phyloP scores from a whole-genome alignment of 305 asterid species.

The Vinca major region DNA sequence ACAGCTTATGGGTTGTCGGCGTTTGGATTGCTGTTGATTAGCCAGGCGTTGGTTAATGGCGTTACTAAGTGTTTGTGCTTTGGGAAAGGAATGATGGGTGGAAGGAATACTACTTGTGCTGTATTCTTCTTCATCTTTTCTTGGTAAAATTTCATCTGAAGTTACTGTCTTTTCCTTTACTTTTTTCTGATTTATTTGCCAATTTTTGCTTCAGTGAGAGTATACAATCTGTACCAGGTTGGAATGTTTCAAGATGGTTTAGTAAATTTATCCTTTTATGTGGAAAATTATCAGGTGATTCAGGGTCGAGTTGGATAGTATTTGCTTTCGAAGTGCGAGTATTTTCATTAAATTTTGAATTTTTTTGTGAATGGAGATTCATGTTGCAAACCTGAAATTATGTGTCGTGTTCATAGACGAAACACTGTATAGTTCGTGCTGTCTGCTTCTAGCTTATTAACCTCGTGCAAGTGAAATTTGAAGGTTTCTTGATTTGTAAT shows the following conservation, averaged over 20 bases:
- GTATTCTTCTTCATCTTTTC: constrained; percentile 69
- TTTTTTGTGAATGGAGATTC: no score
- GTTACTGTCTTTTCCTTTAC: no score
- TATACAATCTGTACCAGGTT: not conserved
- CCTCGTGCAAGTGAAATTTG: no score
- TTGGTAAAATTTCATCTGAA: constrained; percentile 38
- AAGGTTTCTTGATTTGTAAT: no score
- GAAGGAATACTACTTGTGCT: constrained; percentile 44
- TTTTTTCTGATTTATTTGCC: constrained; percentile 5
- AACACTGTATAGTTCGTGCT: no score
- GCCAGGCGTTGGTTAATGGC: constrained; percentile 65
- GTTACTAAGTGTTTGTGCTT: constrained; percentile 85
- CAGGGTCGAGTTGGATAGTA: no score
- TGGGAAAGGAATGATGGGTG: constrained; percentile 70
- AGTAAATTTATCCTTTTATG: not conserved
- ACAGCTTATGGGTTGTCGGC: constrained; percentile 86
- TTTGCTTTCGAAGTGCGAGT: no score
- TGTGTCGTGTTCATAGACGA: no score
- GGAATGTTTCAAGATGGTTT: not conserved
- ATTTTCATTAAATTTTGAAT: no score
- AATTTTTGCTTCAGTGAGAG: constrained; percentile 1
- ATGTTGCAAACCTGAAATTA: no score
- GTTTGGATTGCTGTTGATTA: constrained; percentile 71
- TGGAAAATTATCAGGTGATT: not conserved
- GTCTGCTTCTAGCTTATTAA: no score